Evolutionary conservation across 2,329 filamentous ascomycete species (phyloP).

Genomic region (Penicillium brevicompactum): DNA sequence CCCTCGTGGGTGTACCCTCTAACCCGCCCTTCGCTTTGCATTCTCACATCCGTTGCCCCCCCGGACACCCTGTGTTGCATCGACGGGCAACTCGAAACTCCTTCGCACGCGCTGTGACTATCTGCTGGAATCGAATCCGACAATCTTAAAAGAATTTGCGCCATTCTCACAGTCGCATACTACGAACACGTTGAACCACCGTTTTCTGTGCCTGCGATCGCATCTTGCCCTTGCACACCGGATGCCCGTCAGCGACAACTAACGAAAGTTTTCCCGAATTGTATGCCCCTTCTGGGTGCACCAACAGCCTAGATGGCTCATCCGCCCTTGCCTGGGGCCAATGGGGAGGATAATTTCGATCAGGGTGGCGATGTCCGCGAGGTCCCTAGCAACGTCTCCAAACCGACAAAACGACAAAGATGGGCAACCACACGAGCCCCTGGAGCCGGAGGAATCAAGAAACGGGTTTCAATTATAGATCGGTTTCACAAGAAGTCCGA

Average conservation of each 20-base stretch:
- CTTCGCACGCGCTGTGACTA: background rate
- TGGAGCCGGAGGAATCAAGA: slow-evolving; percentile 72
- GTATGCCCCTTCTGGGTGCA: slow-evolving; percentile 31
- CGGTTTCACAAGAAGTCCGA: slow-evolving; percentile 66
- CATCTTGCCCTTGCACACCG: slow-evolving; percentile 29
- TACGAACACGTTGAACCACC: slow-evolving; percentile 2
- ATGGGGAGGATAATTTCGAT: slow-evolving; percentile 23
- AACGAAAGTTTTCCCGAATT: slow-evolving; percentile 22
- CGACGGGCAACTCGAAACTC: slow-evolving; percentile 1
- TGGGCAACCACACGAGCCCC: slow-evolving; percentile 94
- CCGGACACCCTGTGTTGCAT: slow-evolving; percentile 5
- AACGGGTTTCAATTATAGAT: slow-evolving; percentile 80
- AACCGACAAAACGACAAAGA: slow-evolving; percentile 76
- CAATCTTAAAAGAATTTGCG: slow-evolving; percentile 9
- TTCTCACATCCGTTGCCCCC: background rate
- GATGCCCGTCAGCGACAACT: slow-evolving; percentile 27
- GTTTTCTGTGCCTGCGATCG: slow-evolving; percentile 16
- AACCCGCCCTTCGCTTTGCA: slow-evolving; percentile 7
- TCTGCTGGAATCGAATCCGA: background rate
- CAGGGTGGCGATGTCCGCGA: slow-evolving; percentile 31
- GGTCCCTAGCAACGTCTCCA: slow-evolving; percentile 54
- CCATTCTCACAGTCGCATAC: slow-evolving; percentile 1
- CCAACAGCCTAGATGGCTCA: slow-evolving; percentile 41
- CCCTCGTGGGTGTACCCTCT: slow-evolving; percentile 25
- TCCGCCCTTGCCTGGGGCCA: slow-evolving; percentile 36